Evolutionary conservation across 2,329 filamentous ascomycete species (phyloP), one percentile per base, ranked within the genome.

Genomic region (Cladophialophora psammophila): DNA sequence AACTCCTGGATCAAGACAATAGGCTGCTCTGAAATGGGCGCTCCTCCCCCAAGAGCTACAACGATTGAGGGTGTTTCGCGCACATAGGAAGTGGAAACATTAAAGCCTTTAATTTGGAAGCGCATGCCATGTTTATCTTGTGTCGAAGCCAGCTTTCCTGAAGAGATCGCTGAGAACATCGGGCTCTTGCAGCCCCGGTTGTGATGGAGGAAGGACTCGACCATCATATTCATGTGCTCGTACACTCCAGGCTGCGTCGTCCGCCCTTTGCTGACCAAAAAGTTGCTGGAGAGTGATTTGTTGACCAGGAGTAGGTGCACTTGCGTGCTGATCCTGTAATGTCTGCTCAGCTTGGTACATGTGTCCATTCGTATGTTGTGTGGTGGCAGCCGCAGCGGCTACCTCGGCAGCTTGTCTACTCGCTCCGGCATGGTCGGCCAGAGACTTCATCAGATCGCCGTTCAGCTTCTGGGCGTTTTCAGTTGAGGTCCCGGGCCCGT

Each of bases 401-500:
- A 81, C 80, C 26, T 77, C 76, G 8, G 80, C 80, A 20, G 80
- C 75, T 60, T 80, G 81, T 64, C 83, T 76, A 70, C 83, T 86
- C 57, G 80, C 75, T 31, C 82, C 82, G 1, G 85, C 86, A 74
- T 81, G 80, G 32, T 80, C 77, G 3, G 87, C 87, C 69, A 85
- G 84, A 52, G 85, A 83, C 66, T 81, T 79, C 67, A 90, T 87
- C 65, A 85, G 80, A 63, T 73, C 68, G 56, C 64, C 71, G 40
- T 82, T 78, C 53, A 86, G 77, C 38, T 79, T 78, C 63, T 85
- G 82, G 12, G 79, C 80, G 52, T 84, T 80, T 13, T 83, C 82
- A 2, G 86, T 88, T 2, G 84, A 86, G 50, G 81, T 83, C 2
- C 83, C 82, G n/a, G 81, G 77, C 1, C 82, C 81, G 72, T 89